These are phyloP conservation scores for Aspergillus coremiiformis DNA, from an alignment of 495 filamentous ascomycete species.

Conservation along the genomic window DNA sequence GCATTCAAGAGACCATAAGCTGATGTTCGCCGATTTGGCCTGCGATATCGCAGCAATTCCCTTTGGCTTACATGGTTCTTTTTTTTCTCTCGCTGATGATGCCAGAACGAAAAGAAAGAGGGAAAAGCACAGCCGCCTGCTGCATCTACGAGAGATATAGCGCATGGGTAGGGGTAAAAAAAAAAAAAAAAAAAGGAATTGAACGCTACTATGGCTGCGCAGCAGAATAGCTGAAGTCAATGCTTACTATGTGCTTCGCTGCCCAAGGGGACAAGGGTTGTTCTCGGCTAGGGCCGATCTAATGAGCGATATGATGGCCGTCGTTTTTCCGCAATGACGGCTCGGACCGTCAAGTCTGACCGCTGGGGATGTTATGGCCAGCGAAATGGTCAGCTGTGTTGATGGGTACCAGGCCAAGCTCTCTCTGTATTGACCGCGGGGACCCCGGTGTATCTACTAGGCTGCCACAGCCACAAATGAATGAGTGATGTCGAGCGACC, in stretches of 20 bases:
- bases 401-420: constrained; percentile 9
- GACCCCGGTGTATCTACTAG: constrained; percentile 13
- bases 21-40: constrained; percentile 9
- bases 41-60: constrained; percentile 6
- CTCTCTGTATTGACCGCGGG: constrained; percentile 7
- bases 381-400: constrained; percentile 14
- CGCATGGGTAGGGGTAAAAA: neutral
- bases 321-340: constrained; percentile 13
- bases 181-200: no score
- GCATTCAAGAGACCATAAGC: constrained; percentile 16
- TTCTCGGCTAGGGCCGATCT: constrained; percentile 15
- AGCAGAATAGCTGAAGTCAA: constrained; percentile 4
- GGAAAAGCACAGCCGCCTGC: constrained; percentile 1
- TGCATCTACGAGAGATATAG: constrained; percentile 4
- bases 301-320: constrained; percentile 10
- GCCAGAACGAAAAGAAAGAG: constrained; percentile 1
- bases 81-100: constrained; percentile 1
- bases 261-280: constrained; percentile 20
- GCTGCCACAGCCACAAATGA: constrained; percentile 19
- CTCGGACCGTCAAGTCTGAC: constrained; percentile 19
- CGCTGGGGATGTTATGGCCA: constrained; percentile 14
- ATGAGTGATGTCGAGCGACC: constrained; percentile 17
- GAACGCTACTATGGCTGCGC: neutral
- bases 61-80: constrained; percentile 2
- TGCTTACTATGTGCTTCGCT: constrained; percentile 18